These are phyloP conservation scores for Penicillium arizonense DNA, from an alignment of 495 filamentous ascomycete species.

Conservation along the genomic window DNA sequence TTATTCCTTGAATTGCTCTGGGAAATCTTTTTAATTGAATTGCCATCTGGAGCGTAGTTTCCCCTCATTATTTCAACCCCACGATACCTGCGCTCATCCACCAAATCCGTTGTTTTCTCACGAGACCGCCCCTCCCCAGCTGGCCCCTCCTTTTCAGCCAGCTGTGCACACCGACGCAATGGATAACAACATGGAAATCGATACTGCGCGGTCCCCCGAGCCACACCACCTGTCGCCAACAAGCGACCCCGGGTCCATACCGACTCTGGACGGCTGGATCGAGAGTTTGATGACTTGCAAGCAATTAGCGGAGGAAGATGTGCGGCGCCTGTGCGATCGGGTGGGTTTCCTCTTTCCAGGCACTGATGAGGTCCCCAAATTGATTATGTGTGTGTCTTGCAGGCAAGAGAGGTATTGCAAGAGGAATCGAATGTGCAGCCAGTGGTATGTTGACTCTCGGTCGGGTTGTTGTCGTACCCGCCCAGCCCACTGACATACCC, in stretches of 20 bases:
- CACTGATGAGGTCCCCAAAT: constrained; percentile 6
- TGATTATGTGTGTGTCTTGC: constrained; percentile 13
- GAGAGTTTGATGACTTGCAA: constrained; percentile 98
- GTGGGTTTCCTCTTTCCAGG: constrained; percentile 50
- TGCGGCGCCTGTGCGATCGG: constrained; percentile 96
- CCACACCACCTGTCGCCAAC: constrained; percentile 71
- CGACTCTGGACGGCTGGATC: constrained; percentile 96
- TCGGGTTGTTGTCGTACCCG: constrained; percentile 12
- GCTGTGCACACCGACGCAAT: constrained; percentile 46
- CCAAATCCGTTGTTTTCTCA: constrained; percentile 29
- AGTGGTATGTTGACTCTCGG: constrained; percentile 67
- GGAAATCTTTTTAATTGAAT: constrained; percentile 18
- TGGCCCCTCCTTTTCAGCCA: constrained; percentile 33
- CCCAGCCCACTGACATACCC: constrained; percentile 23
- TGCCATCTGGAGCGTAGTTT: constrained; percentile 11
- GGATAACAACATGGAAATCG: constrained; percentile 99
- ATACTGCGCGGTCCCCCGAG: constrained; percentile 73
- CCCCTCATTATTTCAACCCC: constrained; percentile 11
- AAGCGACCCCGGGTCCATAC: constrained; percentile 82
- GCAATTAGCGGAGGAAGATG: constrained; percentile 90
- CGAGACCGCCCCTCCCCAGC: constrained; percentile 44
- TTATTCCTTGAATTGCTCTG: constrained; percentile 24
- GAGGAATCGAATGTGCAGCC: constrained; percentile 98
- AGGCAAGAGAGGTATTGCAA: constrained; percentile 95
- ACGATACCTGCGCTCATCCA: constrained; percentile 16